Base-by-base conservation (phyloP, 192 early-diverging fungal species). In the Linnemannia exigua region DNA sequence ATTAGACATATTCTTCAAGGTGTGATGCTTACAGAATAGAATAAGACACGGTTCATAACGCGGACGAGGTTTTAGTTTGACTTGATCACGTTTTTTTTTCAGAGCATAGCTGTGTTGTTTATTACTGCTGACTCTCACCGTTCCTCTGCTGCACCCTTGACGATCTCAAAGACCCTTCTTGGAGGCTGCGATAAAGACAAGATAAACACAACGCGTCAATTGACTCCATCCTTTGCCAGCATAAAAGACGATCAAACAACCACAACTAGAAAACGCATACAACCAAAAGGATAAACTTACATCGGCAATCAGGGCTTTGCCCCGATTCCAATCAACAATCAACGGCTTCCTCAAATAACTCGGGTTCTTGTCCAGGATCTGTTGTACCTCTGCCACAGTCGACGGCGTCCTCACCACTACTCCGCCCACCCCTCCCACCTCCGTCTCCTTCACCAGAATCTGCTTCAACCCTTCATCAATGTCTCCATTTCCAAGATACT, bases 271-370 rank as follows among this genome's bases (percentile, higher is more conserved):
- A 36, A 5, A 37, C 15, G 20, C 22, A 33, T n/a, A n/a, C n/a
- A n/a, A n/a, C n/a, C n/a, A 35, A 5, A 35, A 17, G 67, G 58
- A 41, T 5, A 75, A 36, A 66, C 74, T 68, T 72, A 86, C 84
- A 48, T 76, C 77, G 0, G 78, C 74, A 41, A 86, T 48, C 36
- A 86, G 58, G 19, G 84, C 84, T 52, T 47, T 77, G 70, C 78
- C 70, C 6, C 68, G 71, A 38, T 48, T 75, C 84, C 84, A 86
- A 31, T 86, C 84, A 20, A 86, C 75, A 16, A 86, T 28, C 63
- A 86, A 37, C 0, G 84, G 84, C 51, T 86, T 86, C 37, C 67
- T 75, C 51, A 86, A 33, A 17, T 44, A 86, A 14, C 3, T 22
- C 38, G 84, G 84, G 16, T 72, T 72, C 0, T 19, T 28, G 9